Percentiles rank a stretch among this genome's conserved stretches.
These are phyloP conservation scores for Kurtzmaniella quercitrusa DNA, from an alignment of 1,139 yeast genomes.

Conservation along the genomic window DNA sequence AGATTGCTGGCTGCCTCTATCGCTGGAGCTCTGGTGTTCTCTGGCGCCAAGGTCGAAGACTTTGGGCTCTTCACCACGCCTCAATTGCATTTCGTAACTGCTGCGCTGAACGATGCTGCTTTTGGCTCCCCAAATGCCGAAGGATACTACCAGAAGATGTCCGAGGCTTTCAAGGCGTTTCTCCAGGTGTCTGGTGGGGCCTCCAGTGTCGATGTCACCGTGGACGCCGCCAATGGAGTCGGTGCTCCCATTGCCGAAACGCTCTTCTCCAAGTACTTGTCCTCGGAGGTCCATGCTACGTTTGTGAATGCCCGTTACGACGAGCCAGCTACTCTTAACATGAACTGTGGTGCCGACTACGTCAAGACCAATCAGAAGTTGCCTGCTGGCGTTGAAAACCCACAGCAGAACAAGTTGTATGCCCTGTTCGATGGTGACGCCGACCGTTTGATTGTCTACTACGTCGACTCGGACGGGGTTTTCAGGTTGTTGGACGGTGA, in stretches of 20 bases:
- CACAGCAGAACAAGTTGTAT: slow-evolving; percentile 44
- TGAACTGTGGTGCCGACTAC: slow-evolving; percentile 89
- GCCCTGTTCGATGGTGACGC: slow-evolving; percentile 98
- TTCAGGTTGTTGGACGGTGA: slow-evolving; percentile 90
- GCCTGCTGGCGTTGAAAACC: slow-evolving; percentile 55
- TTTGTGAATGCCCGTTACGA: slow-evolving; percentile 60
- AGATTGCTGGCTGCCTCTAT: slow-evolving; percentile 57
- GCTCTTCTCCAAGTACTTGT: slow-evolving; percentile 41
- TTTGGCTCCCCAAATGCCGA: slow-evolving; percentile 64
- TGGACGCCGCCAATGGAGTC: slow-evolving; percentile 94
- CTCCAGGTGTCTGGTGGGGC: slow-evolving; percentile 17
- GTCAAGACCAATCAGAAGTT: slow-evolving; percentile 84
- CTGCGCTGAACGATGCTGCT: slow-evolving; percentile 57
- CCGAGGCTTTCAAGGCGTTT: slow-evolving; percentile 34
- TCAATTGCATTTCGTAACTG: slow-evolving; percentile 83
- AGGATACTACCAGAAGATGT: slow-evolving; percentile 70
- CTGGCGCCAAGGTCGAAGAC: slow-evolving; percentile 46
- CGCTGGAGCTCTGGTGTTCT: slow-evolving; percentile 56
- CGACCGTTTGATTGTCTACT: slow-evolving; percentile 87
- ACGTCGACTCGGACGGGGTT: slow-evolving; percentile 38
- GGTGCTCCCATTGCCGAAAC: slow-evolving; percentile 76
- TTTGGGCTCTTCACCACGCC: slow-evolving; percentile 86
- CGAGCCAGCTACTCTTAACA: slow-evolving; percentile 60
- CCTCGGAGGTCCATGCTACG: slow-evolving; percentile 33
- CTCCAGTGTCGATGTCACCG: slow-evolving; percentile 46